Evolutionary conservation across 2,329 filamentous ascomycete species (phyloP).

Genomic region (Calonectria pseudoreteaudii): DNA sequence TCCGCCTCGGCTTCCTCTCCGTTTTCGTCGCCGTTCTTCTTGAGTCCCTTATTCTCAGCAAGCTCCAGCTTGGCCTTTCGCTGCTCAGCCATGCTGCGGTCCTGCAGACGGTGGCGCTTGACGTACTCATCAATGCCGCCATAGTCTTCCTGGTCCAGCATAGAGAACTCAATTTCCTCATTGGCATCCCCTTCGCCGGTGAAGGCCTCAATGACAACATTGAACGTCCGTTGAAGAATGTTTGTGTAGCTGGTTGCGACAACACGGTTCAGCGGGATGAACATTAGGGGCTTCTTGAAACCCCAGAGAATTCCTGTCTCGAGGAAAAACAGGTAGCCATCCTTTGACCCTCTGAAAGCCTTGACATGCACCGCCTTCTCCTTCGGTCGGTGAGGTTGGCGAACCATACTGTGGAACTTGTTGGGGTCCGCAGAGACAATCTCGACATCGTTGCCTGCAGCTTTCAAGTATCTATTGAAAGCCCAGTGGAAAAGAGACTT

Average conservation of each 20-base stretch:
- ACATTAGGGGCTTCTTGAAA: conserved; percentile 77
- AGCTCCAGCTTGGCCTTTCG: conserved; percentile 73
- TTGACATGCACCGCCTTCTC: conserved; percentile 75
- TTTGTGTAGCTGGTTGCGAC: conserved; percentile 75
- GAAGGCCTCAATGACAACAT: conserved; percentile 73
- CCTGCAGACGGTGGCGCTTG: conserved; percentile 70
- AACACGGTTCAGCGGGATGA: conserved; percentile 71
- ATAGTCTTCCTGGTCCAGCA: conserved; percentile 78
- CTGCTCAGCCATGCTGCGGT: conserved; percentile 76
- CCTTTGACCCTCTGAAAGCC: conserved; percentile 75
- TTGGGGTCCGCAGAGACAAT: conserved; percentile 66
- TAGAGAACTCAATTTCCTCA: conserved; percentile 75
- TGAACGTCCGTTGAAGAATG: conserved; percentile 76
- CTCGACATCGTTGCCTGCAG: conserved; percentile 59
- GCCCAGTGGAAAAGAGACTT: conserved; percentile 72
- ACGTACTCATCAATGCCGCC: conserved; percentile 74
- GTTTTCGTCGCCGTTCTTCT: conserved; percentile 56
- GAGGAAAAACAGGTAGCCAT: conserved; percentile 76
- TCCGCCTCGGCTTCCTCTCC: conserved; percentile 49
- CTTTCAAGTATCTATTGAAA: conserved; percentile 62
- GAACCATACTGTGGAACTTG: conserved; percentile 68
- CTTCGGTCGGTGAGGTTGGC: conserved; percentile 68
- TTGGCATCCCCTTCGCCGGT: conserved; percentile 58
- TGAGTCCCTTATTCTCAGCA: conserved; percentile 67
- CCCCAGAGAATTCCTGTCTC: conserved; percentile 76